Evolutionary conservation across 257 asterid genomes (phyloP).

Genomic region (Euphrasia confusa): DNA sequence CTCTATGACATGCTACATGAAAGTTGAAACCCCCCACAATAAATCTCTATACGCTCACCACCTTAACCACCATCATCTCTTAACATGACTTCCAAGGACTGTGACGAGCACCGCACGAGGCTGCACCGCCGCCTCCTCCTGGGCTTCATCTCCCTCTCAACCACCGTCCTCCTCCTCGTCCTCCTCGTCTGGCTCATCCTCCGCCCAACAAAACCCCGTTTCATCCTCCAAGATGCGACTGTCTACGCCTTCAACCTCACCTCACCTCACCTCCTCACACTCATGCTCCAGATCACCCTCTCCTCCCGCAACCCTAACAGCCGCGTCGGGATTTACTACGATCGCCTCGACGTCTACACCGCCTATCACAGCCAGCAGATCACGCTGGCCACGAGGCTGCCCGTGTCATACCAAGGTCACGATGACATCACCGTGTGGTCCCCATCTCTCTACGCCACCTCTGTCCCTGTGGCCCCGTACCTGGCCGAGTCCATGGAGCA

Average conservation of each 20-base stretch:
- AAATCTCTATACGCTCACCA: neutral
- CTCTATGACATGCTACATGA: too few relatives aligned
- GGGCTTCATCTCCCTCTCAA: constrained; percentile 15
- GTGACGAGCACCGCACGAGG: constrained; percentile 19
- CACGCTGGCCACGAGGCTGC: constrained; percentile 43
- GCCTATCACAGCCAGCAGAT: constrained; percentile 63
- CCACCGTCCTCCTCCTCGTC: constrained; percentile 40
- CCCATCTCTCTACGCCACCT: constrained; percentile 44
- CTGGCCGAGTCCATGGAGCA: constrained; percentile 27
- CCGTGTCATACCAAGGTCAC: constrained; percentile 57
- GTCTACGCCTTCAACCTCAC: constrained; percentile 60
- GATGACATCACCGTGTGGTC: constrained; percentile 60
- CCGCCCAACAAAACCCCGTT: constrained; percentile 65
- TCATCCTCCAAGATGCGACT: constrained; percentile 67
- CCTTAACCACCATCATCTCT: neutral
- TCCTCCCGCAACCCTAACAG: constrained; percentile 56
- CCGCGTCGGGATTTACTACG: constrained; percentile 56
- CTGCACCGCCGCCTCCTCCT: constrained; percentile 32
- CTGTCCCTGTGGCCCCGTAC: constrained; percentile 50
- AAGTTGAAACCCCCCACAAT: too few relatives aligned
- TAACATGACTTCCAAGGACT: neutral
- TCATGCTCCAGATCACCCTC: constrained; percentile 52
- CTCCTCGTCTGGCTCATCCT: constrained; percentile 62
- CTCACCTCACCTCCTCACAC: constrained; percentile 40
- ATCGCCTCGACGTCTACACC: constrained; percentile 42